These are phyloP conservation scores for Ramalina peruviana DNA, from an alignment of 495 filamentous ascomycete species.

Conservation along the genomic window DNA sequence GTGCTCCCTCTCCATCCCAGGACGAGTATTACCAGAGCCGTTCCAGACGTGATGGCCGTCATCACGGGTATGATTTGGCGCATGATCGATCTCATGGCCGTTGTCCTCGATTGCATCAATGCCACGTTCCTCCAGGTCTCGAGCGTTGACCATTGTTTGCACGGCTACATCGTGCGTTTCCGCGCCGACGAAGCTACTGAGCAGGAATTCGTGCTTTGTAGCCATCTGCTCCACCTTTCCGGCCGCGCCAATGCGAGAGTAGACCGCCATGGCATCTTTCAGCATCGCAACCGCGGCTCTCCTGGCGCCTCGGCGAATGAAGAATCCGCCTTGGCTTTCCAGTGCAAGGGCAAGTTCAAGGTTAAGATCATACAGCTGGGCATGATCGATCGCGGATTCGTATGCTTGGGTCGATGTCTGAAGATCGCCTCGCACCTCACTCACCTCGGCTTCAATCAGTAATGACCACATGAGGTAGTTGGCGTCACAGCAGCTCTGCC, in stretches of 20 bases:
- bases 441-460: constrained; percentile 57
- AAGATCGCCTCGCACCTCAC: constrained; percentile 49
- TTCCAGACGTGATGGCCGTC: no score
- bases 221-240: constrained; percentile 41
- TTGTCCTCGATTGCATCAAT: constrained; percentile 30
- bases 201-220: constrained; percentile 34
- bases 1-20: no score
- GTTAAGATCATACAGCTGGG: constrained; percentile 58
- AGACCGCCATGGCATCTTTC: constrained; percentile 58
- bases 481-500: constrained; percentile 51
- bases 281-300: constrained; percentile 59
- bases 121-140: constrained; percentile 22
- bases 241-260: constrained; percentile 56
- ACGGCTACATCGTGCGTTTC: constrained; percentile 54
- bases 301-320: constrained; percentile 54
- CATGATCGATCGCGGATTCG: constrained; percentile 68
- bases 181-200: constrained; percentile 49
- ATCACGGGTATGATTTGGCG: no score
- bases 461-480: constrained; percentile 72
- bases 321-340: constrained; percentile 59
- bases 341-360: constrained; percentile 71
- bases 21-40: no score
- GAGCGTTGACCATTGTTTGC: constrained; percentile 49
- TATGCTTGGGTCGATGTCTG: constrained; percentile 49
- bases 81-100: constrained; percentile 18